Evolutionary conservation across 345 rosid genomes (phyloP).

Genomic region (Euphorbia peplus): DNA sequence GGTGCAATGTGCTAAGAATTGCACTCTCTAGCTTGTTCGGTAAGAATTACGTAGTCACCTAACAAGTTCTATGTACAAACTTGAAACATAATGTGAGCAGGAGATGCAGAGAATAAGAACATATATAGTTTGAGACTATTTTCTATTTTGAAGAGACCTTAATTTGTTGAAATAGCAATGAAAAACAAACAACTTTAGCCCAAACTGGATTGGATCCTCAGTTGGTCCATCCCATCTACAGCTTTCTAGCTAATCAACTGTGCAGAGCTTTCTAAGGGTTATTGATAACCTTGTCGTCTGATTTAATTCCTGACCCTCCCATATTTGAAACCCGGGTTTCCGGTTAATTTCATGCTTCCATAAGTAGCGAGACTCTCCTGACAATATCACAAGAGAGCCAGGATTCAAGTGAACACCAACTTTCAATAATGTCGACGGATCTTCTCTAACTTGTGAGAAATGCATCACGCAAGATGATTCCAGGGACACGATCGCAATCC

Average conservation of each 20-base stretch:
- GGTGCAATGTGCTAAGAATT: too few species aligned
- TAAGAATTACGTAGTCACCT: too few species aligned
- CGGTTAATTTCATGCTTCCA: constrained; percentile 97
- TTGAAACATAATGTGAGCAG: too few species aligned
- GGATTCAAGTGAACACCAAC: constrained; percentile 59
- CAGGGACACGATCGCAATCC: constrained; percentile 77
- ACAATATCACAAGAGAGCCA: constrained; percentile 81
- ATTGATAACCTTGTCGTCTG: constrained; percentile 71
- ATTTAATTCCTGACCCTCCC: constrained; percentile 63
- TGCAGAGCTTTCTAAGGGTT: constrained; percentile 68
- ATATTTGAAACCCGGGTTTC: constrained; percentile 74
- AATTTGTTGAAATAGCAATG: background rate
- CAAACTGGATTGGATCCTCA: too few species aligned
- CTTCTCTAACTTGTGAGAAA: constrained; percentile 38
- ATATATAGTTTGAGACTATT: too few species aligned
- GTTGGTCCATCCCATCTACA: background rate
- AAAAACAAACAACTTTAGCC: background rate
- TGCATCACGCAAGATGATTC: constrained; percentile 89
- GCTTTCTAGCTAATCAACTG: constrained; percentile 27
- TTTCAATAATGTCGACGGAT: too few species aligned
- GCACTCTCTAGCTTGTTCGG: too few species aligned
- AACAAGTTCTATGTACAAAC: too few species aligned
- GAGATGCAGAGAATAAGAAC: too few species aligned
- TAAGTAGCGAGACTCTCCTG: constrained; percentile 69
- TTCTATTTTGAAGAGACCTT: too few species aligned